Evolutionary conservation across 1,284 basidiomycete genomes (phyloP).

Genomic region (Heterobasidion occidentale): DNA sequence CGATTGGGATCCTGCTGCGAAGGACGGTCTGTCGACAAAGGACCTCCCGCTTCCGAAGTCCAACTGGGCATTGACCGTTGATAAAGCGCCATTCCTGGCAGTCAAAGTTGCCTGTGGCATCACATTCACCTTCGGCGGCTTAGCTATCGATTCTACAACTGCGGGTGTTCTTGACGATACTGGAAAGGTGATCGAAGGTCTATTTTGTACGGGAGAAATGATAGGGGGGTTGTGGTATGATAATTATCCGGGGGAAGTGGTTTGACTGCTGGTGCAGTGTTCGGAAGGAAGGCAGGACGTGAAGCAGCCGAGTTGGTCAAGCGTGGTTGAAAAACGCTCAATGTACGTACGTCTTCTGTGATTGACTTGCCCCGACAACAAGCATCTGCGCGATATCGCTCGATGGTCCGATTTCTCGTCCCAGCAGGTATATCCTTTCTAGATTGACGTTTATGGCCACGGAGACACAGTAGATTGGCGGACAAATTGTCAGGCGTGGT

Average conservation of each 20-base stretch:
- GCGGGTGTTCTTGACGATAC: slow-evolving; percentile 40
- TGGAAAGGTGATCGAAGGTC: slow-evolving; percentile 36
- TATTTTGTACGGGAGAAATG: slow-evolving; percentile 63
- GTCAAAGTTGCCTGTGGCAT: slow-evolving; percentile 62
- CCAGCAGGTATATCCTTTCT: too few relatives aligned
- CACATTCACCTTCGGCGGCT: slow-evolving; percentile 65
- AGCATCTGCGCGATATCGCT: too few relatives aligned
- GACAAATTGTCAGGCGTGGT: too few relatives aligned
- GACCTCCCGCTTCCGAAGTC: slow-evolving; percentile 32
- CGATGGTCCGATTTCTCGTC: too few relatives aligned
- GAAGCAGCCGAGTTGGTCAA: slow-evolving; percentile 25
- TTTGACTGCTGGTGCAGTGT: slow-evolving; percentile 57
- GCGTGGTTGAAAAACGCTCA: too few relatives aligned
- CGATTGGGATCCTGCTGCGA: slow-evolving; percentile 53
- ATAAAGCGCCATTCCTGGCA: slow-evolving; percentile 47
- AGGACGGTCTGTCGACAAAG: slow-evolving; percentile 49
- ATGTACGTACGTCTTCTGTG: too few relatives aligned
- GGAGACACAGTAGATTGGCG: too few relatives aligned
- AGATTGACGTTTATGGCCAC: too few relatives aligned
- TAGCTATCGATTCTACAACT: slow-evolving; percentile 48
- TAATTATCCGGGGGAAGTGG: slow-evolving; percentile 66
- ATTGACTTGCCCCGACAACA: too few relatives aligned
- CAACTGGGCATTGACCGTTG: slow-evolving; percentile 55
- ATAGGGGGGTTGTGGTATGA: slow-evolving; percentile 53
- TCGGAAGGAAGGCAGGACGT: slow-evolving; percentile 51